Evolutionary conservation across 169 alveolate genomes (phyloP).

Genomic region (Eimeria maxima): DNA sequence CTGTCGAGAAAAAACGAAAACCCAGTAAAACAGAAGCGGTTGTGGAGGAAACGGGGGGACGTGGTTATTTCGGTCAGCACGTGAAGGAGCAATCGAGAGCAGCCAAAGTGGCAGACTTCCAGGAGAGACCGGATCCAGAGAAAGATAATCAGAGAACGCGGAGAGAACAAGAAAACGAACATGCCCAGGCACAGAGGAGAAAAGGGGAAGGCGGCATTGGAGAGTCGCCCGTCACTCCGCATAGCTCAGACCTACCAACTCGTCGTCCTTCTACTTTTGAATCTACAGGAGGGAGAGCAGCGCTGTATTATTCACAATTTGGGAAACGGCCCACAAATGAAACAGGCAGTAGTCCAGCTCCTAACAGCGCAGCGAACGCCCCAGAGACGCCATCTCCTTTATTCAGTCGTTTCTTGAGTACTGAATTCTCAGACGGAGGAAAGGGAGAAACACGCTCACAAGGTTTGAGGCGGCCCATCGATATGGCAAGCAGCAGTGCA

Average conservation of each 20-base stretch:
- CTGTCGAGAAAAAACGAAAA: neutral
- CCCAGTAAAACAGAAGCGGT: neutral
- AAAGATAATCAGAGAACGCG: neutral
- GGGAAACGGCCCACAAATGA: neutral
- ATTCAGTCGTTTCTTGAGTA: neutral
- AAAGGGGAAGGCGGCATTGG: neutral
- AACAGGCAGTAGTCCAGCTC: neutral
- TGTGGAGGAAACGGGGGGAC: neutral
- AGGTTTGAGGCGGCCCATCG: too few relatives aligned
- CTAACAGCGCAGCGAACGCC: neutral
- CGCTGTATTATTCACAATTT: too few relatives aligned
- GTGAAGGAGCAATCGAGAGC: neutral
- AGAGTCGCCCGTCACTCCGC: neutral
- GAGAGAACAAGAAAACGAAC: neutral
- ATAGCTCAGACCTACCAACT: neutral
- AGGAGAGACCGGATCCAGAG: neutral
- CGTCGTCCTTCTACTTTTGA: neutral
- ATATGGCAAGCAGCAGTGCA: too few relatives aligned
- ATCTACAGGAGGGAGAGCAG: too few relatives aligned
- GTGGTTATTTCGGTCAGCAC: neutral
- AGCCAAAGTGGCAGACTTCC: neutral
- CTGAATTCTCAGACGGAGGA: too few relatives aligned
- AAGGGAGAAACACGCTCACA: too few relatives aligned
- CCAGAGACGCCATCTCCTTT: neutral
- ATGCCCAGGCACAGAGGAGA: neutral